Evolutionary conservation across 1,284 basidiomycete genomes (phyloP), one percentile per base, ranked within the genome.

Genomic region (Austropuccinia psidii): DNA sequence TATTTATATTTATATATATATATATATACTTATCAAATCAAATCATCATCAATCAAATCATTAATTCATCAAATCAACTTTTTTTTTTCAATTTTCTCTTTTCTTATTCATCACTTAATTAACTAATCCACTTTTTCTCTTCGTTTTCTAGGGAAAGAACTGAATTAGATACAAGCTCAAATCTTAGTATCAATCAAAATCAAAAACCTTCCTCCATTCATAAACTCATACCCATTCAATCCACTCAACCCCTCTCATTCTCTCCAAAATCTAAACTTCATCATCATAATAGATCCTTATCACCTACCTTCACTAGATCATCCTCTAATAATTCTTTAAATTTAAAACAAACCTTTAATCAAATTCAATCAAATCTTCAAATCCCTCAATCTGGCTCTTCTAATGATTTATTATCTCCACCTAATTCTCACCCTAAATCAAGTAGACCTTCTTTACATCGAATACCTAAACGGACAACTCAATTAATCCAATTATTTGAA

Each of bases 401-500:
- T 43, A 29, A 29, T 33, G 24, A 64, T 43, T 37, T 47, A 21
- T 35, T 73, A 8, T 37, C 60, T 27, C 39, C 70, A 13, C 39
- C 61, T 43, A 29, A 50, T n/a, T 37, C 27, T 37, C 13, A 39
- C 24, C 54, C 45, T 9, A 31, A 4, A 29, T 54, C 39, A n/a
- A 54, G 54, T 8, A 43, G 62, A 17, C 70, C 70, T 21, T 73
- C 70, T 7, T 19, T 73, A 7, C 37, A 65, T 37, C 70, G 70
- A 19, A 39, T 73, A 17, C 70, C 70, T 29, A 73, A 73, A 65
- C 64, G 65, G 43, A 62, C 70, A 24, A 45, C 70, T 15, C 47
- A 50, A 19, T 52, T 73, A 8, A 73, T 73, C 24, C 61, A 65
- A 49, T 50, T 65, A 24, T 73, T 73, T n/a, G 69, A 73, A 55